Base-by-base conservation (phyloP, 805 yeast species). In the Cyberlindnera euphorbiae region DNA sequence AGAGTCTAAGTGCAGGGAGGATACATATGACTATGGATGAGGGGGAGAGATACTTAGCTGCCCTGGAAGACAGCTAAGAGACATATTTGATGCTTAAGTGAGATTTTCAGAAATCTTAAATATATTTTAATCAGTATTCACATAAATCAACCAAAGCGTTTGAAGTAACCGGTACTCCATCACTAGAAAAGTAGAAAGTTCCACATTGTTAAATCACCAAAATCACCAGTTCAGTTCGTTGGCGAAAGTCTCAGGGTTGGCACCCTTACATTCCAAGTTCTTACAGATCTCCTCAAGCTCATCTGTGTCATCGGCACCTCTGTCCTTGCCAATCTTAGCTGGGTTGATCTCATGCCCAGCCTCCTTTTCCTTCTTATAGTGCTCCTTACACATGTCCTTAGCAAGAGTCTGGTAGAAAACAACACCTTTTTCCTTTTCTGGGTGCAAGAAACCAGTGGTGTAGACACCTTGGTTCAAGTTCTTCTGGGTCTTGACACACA, bases 401-500 rank as follows among this genome's bases (percentile, higher is more conserved):
- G 73, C 79, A 26, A 75, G 52, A 4, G 65, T 63, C 53, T 76
- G 81, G 55, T 76, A 76, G 49, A 67, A 68, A 32, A 76, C 63
- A 14, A 76, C 82, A 26, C 82, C 82, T 33, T 61, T 61, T 52
- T 76, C 82, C 56, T 75, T 76, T 31, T 58, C 52, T 36, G 82
- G 82, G 55, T 76, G 81, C 44, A 76, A 63, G 50, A 60, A 74
- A 4, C 82, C 82, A 5, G 80, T 68, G 4, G 71, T 60, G 55
- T 76, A 76, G 29, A 76, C 63, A 19, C 82, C 81, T 55, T 74
- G 76, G 58, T 73, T 73, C 53, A 76, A 64, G 60, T 76, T 76
- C 61, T 71, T 71, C 52, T 77, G 82, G 8, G 82, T 76, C 51
- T 64, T 63, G 36, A 65, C 74, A 60, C 81, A 76, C 45, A 77